Conservation (phyloP, 2,329 filamentous ascomycete species). For the Nothopassalora personata region DNA sequence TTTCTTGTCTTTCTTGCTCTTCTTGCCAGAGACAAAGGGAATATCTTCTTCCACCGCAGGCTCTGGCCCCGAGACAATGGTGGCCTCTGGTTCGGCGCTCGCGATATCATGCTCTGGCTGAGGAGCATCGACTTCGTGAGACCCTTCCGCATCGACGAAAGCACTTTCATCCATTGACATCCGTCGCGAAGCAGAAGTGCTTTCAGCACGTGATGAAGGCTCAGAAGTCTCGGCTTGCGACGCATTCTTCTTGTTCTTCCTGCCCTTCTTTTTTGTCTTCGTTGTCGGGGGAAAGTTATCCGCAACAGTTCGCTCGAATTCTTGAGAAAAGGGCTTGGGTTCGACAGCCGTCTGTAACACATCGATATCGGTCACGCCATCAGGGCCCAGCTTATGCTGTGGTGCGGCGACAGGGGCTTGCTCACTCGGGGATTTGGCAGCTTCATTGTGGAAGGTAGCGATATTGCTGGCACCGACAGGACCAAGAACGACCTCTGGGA, state of each 20-base stretch:
- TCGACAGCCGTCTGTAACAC: background rate
- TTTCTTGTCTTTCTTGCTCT: constrained; percentile 29
- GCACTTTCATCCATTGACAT: background rate
- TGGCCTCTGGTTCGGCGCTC: background rate
- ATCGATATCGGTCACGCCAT: background rate
- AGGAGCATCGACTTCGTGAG: background rate
- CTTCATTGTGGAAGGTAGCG: background rate
- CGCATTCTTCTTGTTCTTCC: constrained; percentile 22
- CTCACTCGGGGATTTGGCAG: background rate
- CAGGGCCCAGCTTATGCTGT: background rate
- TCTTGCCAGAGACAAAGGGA: background rate
- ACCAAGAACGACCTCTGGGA: background rate
- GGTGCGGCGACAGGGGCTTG: background rate
- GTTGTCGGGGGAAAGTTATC: constrained; percentile 1
- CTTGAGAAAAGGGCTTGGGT: background rate
- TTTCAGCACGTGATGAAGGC: background rate
- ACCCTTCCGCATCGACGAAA: background rate
- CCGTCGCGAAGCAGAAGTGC: background rate
- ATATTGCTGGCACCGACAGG: background rate
- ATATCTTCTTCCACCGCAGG: background rate
- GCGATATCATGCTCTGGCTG: background rate
- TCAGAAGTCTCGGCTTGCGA: background rate
- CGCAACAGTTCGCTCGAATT: background rate
- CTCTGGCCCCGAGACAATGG: background rate
- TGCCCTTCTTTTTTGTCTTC: constrained; percentile 23